Evolutionary conservation across 2,329 filamentous ascomycete species (phyloP).

Genomic region (Botrytis elliptica): DNA sequence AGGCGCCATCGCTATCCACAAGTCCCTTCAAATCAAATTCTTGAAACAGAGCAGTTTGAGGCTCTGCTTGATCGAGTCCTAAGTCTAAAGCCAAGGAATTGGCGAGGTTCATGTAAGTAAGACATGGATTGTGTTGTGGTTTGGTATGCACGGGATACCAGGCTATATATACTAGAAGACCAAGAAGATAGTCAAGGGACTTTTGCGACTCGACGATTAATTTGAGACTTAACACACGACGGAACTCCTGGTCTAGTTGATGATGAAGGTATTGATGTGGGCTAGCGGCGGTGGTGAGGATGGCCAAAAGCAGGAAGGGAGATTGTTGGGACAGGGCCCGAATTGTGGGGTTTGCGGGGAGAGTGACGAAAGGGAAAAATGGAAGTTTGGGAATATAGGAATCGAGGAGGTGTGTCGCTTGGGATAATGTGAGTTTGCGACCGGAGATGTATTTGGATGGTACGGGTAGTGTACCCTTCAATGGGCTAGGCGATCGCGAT

Average conservation of each 20-base stretch:
- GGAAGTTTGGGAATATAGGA: conserved; percentile 25
- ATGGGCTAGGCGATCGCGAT: background rate
- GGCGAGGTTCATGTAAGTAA: conserved; percentile 38
- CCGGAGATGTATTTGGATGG: conserved; percentile 24
- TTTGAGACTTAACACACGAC: conserved; percentile 34
- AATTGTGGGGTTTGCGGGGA: conserved; percentile 31
- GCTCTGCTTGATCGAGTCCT: conserved; percentile 34
- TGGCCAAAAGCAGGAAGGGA: conserved; percentile 36
- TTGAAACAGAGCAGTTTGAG: conserved; percentile 28
- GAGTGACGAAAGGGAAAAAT: conserved; percentile 36
- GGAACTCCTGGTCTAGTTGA: conserved; percentile 37
- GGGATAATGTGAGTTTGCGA: conserved; percentile 28
- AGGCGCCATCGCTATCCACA: conserved; percentile 24
- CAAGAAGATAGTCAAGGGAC: conserved; percentile 56
- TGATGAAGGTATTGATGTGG: conserved; percentile 30
- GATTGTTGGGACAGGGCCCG: conserved; percentile 30
- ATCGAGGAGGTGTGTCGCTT: conserved; percentile 32
- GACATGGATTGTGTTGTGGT: conserved; percentile 35
- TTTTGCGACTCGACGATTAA: conserved; percentile 55
- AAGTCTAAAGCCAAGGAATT: conserved; percentile 39
- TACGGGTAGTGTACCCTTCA: background rate
- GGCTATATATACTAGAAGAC: conserved; percentile 57
- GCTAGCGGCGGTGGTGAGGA: conserved; percentile 34
- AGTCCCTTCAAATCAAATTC: conserved; percentile 29
- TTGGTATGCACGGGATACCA: conserved; percentile 48